phyloP scores from a whole-genome alignment of 768 basidiomycete genomes.

The Lactarius indigo region DNA sequence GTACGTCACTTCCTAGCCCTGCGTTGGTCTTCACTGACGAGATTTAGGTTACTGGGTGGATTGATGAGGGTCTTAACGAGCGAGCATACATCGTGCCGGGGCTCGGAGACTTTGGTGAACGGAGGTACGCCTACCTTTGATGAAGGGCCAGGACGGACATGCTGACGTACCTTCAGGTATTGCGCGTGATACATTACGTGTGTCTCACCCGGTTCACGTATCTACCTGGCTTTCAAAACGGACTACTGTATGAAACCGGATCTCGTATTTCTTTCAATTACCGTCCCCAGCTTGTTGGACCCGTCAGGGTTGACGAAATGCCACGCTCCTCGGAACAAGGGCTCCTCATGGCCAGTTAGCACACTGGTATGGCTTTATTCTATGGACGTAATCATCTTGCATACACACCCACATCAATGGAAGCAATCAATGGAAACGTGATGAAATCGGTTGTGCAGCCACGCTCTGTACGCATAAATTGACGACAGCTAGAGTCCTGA shows the following conservation, averaged over 20 bases:
- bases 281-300: background rate
- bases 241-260: slow-evolving; percentile 1
- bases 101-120: slow-evolving; percentile 95
- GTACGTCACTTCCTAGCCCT: slow-evolving; percentile 43
- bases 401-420: background rate
- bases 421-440: background rate
- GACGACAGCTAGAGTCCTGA: background rate
- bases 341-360: background rate
- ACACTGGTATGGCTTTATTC: background rate
- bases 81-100: slow-evolving; percentile 91
- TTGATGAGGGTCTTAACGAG: slow-evolving; percentile 88
- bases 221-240: slow-evolving; percentile 2
- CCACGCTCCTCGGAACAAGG: background rate
- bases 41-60: slow-evolving; percentile 87
- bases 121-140: slow-evolving; percentile 48
- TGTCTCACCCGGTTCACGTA: background rate
- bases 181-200: slow-evolving; percentile 17
- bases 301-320: background rate
- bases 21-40: background rate
- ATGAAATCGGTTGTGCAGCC: background rate
- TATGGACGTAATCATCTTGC: background rate
- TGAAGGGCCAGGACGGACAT: background rate
- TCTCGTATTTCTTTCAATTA: background rate
- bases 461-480: background rate
- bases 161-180: slow-evolving; percentile 19